phyloP scores from a whole-genome alignment of 2,329 filamentous ascomycete species.

The Curvularia sp. region DNA sequence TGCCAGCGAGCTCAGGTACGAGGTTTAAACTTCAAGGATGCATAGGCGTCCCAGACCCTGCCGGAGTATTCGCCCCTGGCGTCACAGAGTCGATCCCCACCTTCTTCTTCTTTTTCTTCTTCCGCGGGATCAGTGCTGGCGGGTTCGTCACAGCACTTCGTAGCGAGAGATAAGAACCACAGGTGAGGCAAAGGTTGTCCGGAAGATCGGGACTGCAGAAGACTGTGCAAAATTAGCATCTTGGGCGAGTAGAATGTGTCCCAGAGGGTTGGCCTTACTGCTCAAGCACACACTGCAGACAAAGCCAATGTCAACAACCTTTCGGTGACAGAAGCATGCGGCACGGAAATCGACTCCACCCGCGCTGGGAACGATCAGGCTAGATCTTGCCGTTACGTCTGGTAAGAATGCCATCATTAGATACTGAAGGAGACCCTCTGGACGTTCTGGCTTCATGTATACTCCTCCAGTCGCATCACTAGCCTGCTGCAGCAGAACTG shows the following conservation, averaged over 20 bases:
- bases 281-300: slow-evolving; percentile 96
- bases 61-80: slow-evolving; percentile 43
- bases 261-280: slow-evolving; percentile 57
- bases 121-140: slow-evolving; percentile 47
- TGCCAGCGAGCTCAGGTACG: slow-evolving; percentile 1
- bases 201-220: slow-evolving; percentile 47
- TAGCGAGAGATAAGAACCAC: slow-evolving; percentile 49
- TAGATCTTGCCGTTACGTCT: slow-evolving; percentile 67
- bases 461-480: slow-evolving; percentile 74
- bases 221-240: slow-evolving; percentile 33
- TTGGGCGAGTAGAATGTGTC: slow-evolving; percentile 12
- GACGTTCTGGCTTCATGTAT: slow-evolving; percentile 64
- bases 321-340: slow-evolving; percentile 96
- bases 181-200: slow-evolving; percentile 48
- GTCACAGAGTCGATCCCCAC: slow-evolving; percentile 44
- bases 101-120: slow-evolving; percentile 52
- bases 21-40: slow-evolving; percentile 32
- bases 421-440: slow-evolving; percentile 79
- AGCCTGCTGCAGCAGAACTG: slow-evolving; percentile 94
- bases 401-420: slow-evolving; percentile 94
- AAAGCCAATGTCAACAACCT: slow-evolving; percentile 88
- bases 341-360: slow-evolving; percentile 94
- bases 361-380: slow-evolving; percentile 78
- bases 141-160: slow-evolving; percentile 42
- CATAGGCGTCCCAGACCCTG: slow-evolving; percentile 43